Evolutionary conservation across 345 rosid genomes (phyloP).

Genomic region (Mercurialis annua): DNA sequence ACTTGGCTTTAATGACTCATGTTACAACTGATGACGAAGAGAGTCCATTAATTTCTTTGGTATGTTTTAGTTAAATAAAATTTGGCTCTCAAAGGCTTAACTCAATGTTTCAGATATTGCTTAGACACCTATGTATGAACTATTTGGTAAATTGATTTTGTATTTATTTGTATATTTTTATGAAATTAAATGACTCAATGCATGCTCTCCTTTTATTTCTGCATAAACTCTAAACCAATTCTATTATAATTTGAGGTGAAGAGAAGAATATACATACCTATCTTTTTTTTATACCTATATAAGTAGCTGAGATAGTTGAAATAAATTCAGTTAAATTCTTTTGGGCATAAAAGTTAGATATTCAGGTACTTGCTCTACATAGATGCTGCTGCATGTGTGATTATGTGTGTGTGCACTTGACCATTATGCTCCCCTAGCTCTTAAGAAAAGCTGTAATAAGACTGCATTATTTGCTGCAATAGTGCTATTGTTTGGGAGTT

Average conservation of each 20-base stretch:
- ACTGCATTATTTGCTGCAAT: constrained; percentile 21
- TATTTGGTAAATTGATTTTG: neutral
- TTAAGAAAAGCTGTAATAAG: neutral
- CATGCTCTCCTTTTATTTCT: too few species aligned
- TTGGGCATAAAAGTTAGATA: neutral
- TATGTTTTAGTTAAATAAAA: constrained; percentile 25
- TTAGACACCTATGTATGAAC: neutral
- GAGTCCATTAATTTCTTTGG: constrained; percentile 76
- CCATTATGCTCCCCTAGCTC: neutral
- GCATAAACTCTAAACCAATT: neutral
- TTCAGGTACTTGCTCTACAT: neutral
- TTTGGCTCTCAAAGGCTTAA: constrained; percentile 8
- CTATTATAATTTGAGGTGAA: neutral
- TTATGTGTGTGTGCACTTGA: neutral
- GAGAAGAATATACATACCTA: neutral
- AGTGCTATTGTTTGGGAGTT: constrained; percentile 88
- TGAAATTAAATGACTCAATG: neutral
- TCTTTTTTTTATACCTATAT: too few species aligned
- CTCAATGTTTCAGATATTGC: neutral
- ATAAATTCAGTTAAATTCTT: neutral
- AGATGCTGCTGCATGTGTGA: neutral
- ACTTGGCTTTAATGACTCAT: constrained; percentile 98
- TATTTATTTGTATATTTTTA: neutral
- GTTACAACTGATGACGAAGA: constrained; percentile 95
- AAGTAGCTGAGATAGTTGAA: neutral